Evolutionary conservation across 78 protist species (phyloP), one percentile per base, ranked within the genome.

Genomic region (Corallochytrium limacisporum): DNA sequence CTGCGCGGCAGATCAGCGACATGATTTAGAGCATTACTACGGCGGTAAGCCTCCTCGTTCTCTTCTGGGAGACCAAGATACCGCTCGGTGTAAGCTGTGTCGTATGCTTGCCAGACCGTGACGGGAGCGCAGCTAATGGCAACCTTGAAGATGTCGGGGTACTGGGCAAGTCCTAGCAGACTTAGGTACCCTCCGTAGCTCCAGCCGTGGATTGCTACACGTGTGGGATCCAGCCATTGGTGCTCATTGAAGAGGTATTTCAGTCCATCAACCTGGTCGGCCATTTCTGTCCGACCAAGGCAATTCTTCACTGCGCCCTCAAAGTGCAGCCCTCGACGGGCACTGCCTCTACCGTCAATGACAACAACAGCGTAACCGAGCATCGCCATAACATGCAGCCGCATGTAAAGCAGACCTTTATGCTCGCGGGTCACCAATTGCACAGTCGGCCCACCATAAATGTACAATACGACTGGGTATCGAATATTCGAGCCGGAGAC

Each of bases 111-210:
- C 97, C 97, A 92, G 33, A 39, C 15, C 18, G 87, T 80, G 3
- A 90, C 97, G 0, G 97, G 97, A 26, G 97, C 97, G 32, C 94
- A 93, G 8, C 91, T 53, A n/a, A 85, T 29, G 15, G 69, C 81
- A 31, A 55, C 53, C 62, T 77, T 74, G 82, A 90, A 90, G 29
- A 81, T 3, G 37, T 82, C 86, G 15, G 89, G 88, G 31, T 67
- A 49, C 50, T 74, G 81, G 0, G 71, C 55, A 32, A 91, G 55
- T 33, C 68, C 78, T 86, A 86, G 65, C 6, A 87, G 74, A 1
- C 89, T 22, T 32, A 74, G 24, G 47, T 91, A 91, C 10, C 96
- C 96, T 42, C 96, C 96, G 36, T 91, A 84, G 20, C 68, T 46
- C 84, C 84, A 84, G 36, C 96, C 96, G 42, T 43, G 46, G 22